phyloP scores from a whole-genome alignment of 2,329 filamentous ascomycete species.

The Dothistroma septosporum region DNA sequence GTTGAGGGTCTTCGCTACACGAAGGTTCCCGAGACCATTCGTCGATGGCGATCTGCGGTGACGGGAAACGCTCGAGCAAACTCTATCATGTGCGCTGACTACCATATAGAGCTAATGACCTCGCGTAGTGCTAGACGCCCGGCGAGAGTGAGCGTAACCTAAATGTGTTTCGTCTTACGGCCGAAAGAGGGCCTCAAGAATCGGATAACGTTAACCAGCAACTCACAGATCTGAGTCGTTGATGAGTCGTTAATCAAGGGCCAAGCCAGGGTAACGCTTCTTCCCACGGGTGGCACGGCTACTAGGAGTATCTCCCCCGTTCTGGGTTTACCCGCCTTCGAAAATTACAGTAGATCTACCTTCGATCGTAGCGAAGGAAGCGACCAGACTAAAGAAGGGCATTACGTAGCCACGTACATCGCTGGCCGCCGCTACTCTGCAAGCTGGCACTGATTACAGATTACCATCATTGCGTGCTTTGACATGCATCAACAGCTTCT shows the following conservation, averaged over 20 bases:
- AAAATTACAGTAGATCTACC: no score
- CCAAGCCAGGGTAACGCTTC: no score
- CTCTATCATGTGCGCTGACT: neutral
- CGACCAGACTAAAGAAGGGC: neutral
- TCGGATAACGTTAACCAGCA: no score
- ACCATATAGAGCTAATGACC: neutral
- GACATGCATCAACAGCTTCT: neutral
- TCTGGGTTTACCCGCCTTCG: no score
- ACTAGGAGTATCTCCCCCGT: no score
- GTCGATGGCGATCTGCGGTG: neutral
- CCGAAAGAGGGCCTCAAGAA: neutral
- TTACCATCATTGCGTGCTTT: neutral
- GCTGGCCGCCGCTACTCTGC: neutral
- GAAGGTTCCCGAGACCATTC: neutral
- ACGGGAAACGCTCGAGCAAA: neutral
- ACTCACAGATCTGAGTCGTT: no score
- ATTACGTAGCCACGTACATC: neutral
- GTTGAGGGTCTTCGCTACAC: neutral
- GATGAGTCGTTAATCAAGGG: no score
- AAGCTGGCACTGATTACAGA: neutral
- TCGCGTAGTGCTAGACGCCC: neutral
- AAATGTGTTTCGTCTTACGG: neutral
- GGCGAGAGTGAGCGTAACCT: neutral
- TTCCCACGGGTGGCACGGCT: no score
- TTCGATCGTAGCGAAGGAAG: no score